Conservation (phyloP, 768 basidiomycete species). For the Trichaptum fuscoviolaceum region DNA sequence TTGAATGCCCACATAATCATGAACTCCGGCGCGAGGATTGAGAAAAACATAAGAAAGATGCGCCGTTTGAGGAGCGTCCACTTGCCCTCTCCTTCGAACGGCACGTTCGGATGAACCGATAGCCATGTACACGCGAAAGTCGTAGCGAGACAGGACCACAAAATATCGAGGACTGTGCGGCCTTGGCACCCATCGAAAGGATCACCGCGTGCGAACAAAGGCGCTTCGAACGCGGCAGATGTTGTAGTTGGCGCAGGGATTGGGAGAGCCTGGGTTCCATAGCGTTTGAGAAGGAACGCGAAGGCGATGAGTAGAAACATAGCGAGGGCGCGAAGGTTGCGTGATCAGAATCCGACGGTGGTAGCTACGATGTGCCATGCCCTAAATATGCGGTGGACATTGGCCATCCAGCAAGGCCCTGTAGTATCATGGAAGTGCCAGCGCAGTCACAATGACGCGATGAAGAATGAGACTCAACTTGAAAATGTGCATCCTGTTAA, state of each 20-base stretch:
- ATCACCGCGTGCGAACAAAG: not conserved
- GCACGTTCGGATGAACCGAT: constrained; percentile 27
- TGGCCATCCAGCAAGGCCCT: no score
- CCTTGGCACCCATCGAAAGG: not conserved
- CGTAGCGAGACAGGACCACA: constrained; percentile 23
- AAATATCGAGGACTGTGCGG: constrained; percentile 14
- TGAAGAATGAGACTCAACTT: no score
- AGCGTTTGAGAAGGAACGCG: not conserved
- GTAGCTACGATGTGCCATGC: no score
- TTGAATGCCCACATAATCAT: constrained; percentile 22
- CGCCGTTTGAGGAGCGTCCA: constrained; percentile 7
- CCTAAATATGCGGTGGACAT: no score
- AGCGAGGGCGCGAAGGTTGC: not conserved
- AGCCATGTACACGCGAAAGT: constrained; percentile 27
- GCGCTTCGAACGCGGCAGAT: not conserved
- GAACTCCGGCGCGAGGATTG: constrained; percentile 24
- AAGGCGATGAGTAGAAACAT: not conserved
- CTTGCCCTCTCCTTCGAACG: constrained; percentile 12
- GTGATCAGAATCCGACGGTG: no score
- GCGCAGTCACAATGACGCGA: no score
- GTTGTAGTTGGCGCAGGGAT: not conserved
- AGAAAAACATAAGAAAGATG: constrained; percentile 17
- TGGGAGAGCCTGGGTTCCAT: not conserved
- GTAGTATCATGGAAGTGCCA: no score
- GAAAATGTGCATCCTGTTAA: no score